phyloP scores from a whole-genome alignment of 2,329 filamentous ascomycete species.

The Ophiostoma piceae region DNA sequence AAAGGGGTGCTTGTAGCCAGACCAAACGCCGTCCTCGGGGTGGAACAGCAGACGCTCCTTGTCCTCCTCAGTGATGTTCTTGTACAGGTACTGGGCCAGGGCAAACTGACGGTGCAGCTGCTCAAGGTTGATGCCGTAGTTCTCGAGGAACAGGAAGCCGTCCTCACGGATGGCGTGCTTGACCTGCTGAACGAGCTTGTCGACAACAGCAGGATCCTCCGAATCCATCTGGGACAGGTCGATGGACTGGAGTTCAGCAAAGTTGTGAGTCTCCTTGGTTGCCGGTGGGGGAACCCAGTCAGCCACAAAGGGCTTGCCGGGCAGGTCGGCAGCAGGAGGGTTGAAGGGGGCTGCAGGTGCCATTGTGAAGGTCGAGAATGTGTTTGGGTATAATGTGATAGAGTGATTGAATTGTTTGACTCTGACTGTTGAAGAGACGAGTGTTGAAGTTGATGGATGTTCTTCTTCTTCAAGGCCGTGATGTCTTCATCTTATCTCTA shows the following conservation, averaged over 20 bases:
- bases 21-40: conserved; percentile 45
- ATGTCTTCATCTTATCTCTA: conserved; percentile 6
- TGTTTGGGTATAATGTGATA: neutral
- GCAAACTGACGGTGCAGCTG: conserved; percentile 47
- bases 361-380: conserved; percentile 24
- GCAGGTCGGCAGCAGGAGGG: conserved; percentile 37
- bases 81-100: conserved; percentile 46
- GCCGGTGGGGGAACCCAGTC: conserved; percentile 42
- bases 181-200: conserved; percentile 40
- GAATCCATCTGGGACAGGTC: conserved; percentile 43
- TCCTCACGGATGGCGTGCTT: conserved; percentile 42
- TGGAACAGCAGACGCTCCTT: conserved; percentile 45
- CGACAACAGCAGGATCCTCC: conserved; percentile 39
- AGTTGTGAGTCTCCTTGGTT: conserved; percentile 42
- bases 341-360: conserved; percentile 38
- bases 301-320: conserved; percentile 40
- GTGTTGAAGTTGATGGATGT: neutral
- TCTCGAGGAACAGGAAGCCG: conserved; percentile 45
- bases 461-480: neutral
- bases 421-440: neutral
- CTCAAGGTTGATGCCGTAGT: conserved; percentile 46
- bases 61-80: conserved; percentile 46
- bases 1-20: conserved; percentile 47
- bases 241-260: conserved; percentile 40
- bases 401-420: neutral